Conservation (phyloP, 148 eudicot genomes). For the Dianthus caryophyllus region DNA sequence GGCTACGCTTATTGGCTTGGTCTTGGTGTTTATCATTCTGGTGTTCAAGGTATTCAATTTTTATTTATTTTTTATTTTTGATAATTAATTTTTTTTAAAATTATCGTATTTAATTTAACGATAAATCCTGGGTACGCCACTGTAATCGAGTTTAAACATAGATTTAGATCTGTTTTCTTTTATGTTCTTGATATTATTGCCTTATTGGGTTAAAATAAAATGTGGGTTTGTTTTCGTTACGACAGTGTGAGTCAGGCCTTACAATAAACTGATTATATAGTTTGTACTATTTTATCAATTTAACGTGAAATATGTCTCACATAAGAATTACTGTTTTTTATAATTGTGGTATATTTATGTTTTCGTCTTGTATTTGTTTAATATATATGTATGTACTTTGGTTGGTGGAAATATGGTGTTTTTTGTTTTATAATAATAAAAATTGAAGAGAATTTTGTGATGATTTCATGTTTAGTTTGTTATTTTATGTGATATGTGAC, state of each 20-base stretch:
- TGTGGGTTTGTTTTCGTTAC: slow-evolving; percentile 28
- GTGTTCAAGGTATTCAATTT: slow-evolving; percentile 87
- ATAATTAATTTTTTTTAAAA: not conserved
- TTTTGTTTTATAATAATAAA: not conserved
- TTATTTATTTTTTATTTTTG: not conserved
- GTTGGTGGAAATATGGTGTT: slow-evolving; percentile 5
- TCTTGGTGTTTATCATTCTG: slow-evolving; percentile 87
- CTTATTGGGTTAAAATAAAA: not conserved
- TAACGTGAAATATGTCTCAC: too few species aligned
- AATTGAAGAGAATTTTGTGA: not conserved
- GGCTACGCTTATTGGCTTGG: slow-evolving; percentile 90
- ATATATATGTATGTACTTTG: not conserved
- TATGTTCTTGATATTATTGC: too few species aligned
- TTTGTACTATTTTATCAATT: too few species aligned
- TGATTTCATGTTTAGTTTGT: not conserved
- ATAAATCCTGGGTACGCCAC: too few species aligned
- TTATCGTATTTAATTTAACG: too few species aligned
- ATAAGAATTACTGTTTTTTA: too few species aligned
- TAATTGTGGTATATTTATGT: too few species aligned
- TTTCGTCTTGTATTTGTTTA: not conserved
- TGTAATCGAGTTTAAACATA: too few species aligned
- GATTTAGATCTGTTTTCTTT: slow-evolving; percentile 22
- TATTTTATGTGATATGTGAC: slow-evolving; percentile 5
- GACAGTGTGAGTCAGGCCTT: too few species aligned
- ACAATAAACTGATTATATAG: too few species aligned